Evolutionary conservation across 2,329 filamentous ascomycete genomes (phyloP).

Genomic region (Thermoascus crustaceus): DNA sequence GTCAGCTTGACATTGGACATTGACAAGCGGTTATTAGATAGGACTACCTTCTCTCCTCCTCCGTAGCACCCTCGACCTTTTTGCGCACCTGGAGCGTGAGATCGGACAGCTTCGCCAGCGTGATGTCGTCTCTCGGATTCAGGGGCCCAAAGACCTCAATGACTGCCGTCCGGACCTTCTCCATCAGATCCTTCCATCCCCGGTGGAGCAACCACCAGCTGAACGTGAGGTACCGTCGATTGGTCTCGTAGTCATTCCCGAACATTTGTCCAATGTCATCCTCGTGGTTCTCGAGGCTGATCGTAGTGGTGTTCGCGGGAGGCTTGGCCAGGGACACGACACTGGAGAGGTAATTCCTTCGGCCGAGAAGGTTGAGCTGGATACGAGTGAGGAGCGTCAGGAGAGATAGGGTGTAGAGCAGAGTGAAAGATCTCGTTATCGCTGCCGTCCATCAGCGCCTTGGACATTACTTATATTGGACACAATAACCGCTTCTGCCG

Average conservation of each 20-base stretch:
- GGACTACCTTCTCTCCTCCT: conserved; percentile 54
- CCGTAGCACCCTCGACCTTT: conserved; percentile 68
- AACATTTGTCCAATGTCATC: conserved; percentile 81
- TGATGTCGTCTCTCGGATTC: conserved; percentile 81
- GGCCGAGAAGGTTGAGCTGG: conserved; percentile 92
- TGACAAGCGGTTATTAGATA: conserved; percentile 9
- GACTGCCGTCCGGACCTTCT: conserved; percentile 75
- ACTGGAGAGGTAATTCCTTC: conserved; percentile 89
- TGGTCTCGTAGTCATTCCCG: conserved; percentile 92
- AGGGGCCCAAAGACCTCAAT: conserved; percentile 81
- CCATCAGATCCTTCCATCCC: conserved; percentile 76
- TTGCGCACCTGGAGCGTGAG: conserved; percentile 76
- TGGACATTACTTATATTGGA: neutral
- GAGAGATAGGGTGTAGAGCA: conserved; percentile 83
- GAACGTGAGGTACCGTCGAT: conserved; percentile 88
- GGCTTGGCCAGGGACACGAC: conserved; percentile 85
- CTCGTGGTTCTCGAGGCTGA: conserved; percentile 87
- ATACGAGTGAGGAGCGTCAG: conserved; percentile 88
- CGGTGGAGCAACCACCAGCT: conserved; percentile 96
- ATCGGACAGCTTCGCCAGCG: conserved; percentile 68
- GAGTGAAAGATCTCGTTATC: conserved; percentile 80
- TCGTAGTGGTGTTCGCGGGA: conserved; percentile 60
- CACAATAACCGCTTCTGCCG: neutral
- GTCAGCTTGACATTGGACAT: neutral
- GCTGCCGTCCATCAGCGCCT: conserved; percentile 43